Base-by-base conservation (phyloP, 768 basidiomycete species). In the Pulveroboletus sp. region DNA sequence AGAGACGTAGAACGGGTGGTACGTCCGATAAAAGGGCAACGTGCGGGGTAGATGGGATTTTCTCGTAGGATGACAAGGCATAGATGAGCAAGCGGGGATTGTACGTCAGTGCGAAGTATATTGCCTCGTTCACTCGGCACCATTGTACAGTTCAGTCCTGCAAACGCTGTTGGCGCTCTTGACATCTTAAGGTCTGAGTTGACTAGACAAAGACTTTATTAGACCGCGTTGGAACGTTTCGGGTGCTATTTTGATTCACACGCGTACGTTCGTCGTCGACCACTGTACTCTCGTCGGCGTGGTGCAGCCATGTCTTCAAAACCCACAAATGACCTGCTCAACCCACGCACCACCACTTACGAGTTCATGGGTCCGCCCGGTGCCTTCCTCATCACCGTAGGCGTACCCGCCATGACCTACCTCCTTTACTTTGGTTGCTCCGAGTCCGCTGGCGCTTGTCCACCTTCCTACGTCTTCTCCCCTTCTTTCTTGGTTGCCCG, bases 341-440 rank as follows among this genome's bases (percentile, higher is more conserved):
- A 89, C 57, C 89, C 89, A 0, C 76, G 75, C 45, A 86, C 91
- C 31, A 81, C 73, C 0, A 65, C 73, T 38, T 93, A 86, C 68
- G 92, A 94, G 62, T 94, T 94, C 63, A 64, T 89, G 39, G 91
- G 91, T 0, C 89, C 90, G 4, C 79, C 77, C 5, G 91, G 91
- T 4, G 88, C 92, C 0, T 60, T 85, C 41, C 71, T 82, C 50
- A 76, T 94, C 57, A 80, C 83, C 3, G 44, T 90, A 37, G 77
- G 78, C 13, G 86, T 92, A 10, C 91, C 93, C 5, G 60, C 79
- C 60, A 68, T 81, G 58, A 76, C 81, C 11, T 93, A 94, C 61
- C 76, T 76, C 1, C 79, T 94, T 49, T 90, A 80, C 67, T 91
- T 86, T 64, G 79, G 76, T 24, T 91, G 88, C 64, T 86, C 85